Conservation (phyloP, 441 rosid species). For the Geranium incanum region DNA sequence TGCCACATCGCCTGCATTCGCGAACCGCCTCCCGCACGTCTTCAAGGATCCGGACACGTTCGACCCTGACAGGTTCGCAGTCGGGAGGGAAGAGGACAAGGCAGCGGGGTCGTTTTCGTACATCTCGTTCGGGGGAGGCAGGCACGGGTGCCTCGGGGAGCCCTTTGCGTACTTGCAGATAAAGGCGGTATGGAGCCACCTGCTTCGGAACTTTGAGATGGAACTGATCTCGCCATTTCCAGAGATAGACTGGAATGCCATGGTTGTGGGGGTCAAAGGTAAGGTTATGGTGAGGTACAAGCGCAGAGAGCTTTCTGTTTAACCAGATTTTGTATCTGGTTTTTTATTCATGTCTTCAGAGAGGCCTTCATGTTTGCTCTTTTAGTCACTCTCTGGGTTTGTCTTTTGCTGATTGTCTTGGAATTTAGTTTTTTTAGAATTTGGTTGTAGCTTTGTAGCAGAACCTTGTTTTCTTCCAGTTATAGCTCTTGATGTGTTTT, state of each 20-base stretch:
- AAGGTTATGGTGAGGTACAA: conserved; percentile 93
- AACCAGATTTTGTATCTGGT: conserved; percentile 16
- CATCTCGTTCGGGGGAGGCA: conserved; percentile 90
- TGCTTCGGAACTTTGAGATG: conserved; percentile 83
- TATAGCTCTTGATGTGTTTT: neutral
- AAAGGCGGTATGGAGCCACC: conserved; percentile 98
- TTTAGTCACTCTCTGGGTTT: conserved; percentile 1
- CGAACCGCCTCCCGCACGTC: conserved; percentile 80
- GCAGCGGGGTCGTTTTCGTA: conserved; percentile 78
- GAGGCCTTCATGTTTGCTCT: too few species aligned
- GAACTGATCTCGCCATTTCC: conserved; percentile 91
- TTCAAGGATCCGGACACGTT: conserved; percentile 75
- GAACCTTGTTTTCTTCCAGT: neutral
- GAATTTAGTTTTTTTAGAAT: neutral
- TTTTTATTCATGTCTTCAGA: too few species aligned
- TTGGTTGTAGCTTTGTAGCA: neutral
- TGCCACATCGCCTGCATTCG: conserved; percentile 94
- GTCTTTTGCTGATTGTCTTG: neutral
- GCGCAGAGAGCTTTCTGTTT: conserved; percentile 50
- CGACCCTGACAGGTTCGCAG: conserved; percentile 76
- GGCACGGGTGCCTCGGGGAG: conserved; percentile 98
- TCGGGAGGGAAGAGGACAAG: conserved; percentile 96
- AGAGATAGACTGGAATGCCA: conserved; percentile 96
- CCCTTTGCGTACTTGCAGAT: conserved; percentile 98
- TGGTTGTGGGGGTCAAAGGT: conserved; percentile 99